Evolutionary conservation across 768 basidiomycete genomes (phyloP).

Genomic region (Russula dissimulans): DNA sequence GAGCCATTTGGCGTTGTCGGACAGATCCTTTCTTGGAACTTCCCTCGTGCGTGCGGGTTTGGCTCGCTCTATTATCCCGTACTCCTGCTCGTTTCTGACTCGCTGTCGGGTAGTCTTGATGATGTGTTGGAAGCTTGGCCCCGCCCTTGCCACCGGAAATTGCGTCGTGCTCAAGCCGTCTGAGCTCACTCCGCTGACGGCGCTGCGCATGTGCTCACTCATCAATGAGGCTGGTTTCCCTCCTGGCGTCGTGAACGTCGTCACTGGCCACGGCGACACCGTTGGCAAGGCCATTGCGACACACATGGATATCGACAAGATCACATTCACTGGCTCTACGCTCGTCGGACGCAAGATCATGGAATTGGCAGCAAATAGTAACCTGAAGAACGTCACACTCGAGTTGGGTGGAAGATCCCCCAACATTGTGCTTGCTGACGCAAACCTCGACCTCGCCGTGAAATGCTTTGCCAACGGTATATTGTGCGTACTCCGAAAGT

Average conservation of each 20-base stretch:
- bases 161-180: conserved; percentile 56
- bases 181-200: conserved; percentile 54
- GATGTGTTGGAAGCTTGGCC: conserved; percentile 53
- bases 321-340: conserved; percentile 66
- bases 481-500: conserved; percentile 32
- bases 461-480: conserved; percentile 49
- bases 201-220: conserved; percentile 37
- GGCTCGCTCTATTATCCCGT: neutral
- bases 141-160: conserved; percentile 60
- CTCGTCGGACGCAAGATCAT: conserved; percentile 54
- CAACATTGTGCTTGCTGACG: conserved; percentile 52
- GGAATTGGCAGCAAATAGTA: conserved; percentile 48
- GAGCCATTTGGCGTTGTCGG: conserved; percentile 51
- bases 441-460: conserved; percentile 48
- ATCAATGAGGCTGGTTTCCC: conserved; percentile 53
- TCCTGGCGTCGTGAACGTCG: conserved; percentile 51
- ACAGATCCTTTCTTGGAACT: conserved; percentile 64
- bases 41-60: conserved; percentile 32
- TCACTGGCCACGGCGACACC: conserved; percentile 44
- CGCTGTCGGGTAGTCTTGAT: conserved; percentile 32
- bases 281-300: conserved; percentile 49
- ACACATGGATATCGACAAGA: conserved; percentile 53
- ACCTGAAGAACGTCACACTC: conserved; percentile 61
- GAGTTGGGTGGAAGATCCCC: conserved; percentile 70
- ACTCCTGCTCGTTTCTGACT: neutral